phyloP scores from a whole-genome alignment of 129 eudicot species.

The Flaveria robusta region DNA sequence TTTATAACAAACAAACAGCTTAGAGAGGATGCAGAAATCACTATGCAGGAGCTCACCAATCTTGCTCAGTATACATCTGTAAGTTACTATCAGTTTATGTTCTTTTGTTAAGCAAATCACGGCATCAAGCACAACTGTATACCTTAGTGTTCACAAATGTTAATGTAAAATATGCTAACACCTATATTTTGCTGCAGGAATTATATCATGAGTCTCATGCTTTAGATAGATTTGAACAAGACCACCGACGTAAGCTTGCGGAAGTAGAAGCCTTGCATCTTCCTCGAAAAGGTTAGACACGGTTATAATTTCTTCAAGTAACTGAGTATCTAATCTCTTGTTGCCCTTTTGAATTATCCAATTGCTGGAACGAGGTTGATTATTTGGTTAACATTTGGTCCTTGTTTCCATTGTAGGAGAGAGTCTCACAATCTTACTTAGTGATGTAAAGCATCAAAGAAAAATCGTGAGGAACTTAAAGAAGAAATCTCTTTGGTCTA shows the following conservation, averaged over 20 bases:
- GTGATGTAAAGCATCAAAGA: slow-evolving; percentile 84
- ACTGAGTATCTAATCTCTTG: not conserved
- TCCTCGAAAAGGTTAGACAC: slow-evolving; percentile 77
- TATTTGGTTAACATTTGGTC: slow-evolving; percentile 22
- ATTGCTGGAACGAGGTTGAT: slow-evolving; percentile 16
- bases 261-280: slow-evolving; percentile 83
- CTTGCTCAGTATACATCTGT: slow-evolving; percentile 94
- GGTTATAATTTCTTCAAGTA: slow-evolving; percentile 1
- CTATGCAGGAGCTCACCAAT: slow-evolving; percentile 69
- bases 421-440: slow-evolving; percentile 67
- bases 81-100: slow-evolving; percentile 36
- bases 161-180: slow-evolving; percentile 23
- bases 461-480: slow-evolving; percentile 77
- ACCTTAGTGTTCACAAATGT: not conserved
- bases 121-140: not conserved
- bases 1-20: slow-evolving; percentile 45
- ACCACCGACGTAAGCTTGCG: slow-evolving; percentile 76
- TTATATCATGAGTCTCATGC: slow-evolving; percentile 85
- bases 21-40: slow-evolving; percentile 72
- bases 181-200: slow-evolving; percentile 57
- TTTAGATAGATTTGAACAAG: slow-evolving; percentile 91
- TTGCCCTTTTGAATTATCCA: not conserved
- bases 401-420: slow-evolving; percentile 56
- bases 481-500: slow-evolving; percentile 97
- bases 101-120: not conserved